Evolutionary conservation across 2,329 filamentous ascomycete species (phyloP), one percentile per base, ranked within the genome.

Genomic region (Bipolaris zeicola): DNA sequence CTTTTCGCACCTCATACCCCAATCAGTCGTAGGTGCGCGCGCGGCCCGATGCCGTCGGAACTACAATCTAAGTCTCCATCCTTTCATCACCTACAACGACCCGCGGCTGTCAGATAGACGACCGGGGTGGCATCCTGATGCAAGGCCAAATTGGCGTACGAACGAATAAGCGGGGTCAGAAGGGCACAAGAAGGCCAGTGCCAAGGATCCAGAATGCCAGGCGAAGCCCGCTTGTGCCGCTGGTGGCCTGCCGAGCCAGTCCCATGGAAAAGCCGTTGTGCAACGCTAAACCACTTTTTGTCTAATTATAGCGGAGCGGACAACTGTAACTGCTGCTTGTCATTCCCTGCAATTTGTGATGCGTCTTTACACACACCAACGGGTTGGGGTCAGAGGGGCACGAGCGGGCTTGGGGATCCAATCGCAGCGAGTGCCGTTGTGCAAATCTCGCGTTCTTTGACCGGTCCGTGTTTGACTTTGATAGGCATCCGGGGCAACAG

Each of bases 251-350:
- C 53, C 46, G 52, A 52, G 53, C 49, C 50, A 50, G 55, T 53
- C 47, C 57, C 62, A 37, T 37, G 52, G 37, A 55, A 63, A 60
- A 63, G 49, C 62, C 62, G 62, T 65, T 65, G 50, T 49, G 55
- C 39, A 38, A 63, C 62, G 58, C 62, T 63, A 65, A 55, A 43
- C 46, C 42, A 18, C 16, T 43, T 37, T 20, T 18, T 5, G 44
- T 43, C 48, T 58, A 58, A 50, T 38, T 44, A 55, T 58, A 51
- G 51, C 36, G 33, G 20, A 47, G 20, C 44, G 44, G 20, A 47
- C 34, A 44, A n/a, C 41, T 44, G 24, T 44, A 28, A 26, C 22
- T 37, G 45, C 38, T 41, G 51, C 37, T 42, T 48, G 45, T n/a
- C 14, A 37, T 44, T 44, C 45, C 52, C 14, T 54, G 38, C 22